Evolutionary conservation across 345 rosid genomes (phyloP).

Genomic region (Luvunga scandens): DNA sequence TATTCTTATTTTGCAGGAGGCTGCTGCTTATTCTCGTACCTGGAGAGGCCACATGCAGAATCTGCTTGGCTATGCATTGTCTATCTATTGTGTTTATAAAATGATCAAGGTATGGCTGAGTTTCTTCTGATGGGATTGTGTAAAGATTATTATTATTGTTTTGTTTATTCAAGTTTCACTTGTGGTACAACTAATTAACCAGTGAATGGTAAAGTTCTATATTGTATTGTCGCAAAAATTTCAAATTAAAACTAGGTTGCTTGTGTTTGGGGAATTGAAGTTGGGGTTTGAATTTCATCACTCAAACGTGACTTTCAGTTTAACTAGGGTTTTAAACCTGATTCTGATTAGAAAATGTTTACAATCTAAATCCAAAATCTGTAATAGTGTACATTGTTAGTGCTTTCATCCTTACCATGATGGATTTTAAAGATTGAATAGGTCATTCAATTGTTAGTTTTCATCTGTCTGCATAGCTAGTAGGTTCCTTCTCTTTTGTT

Average conservation of each 20-base stretch:
- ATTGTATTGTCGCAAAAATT: not conserved
- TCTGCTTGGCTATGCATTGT: conserved; percentile 94
- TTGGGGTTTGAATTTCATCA: not conserved
- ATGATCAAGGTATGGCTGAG: conserved; percentile 76
- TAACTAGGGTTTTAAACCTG: not conserved
- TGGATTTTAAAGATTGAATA: not conserved
- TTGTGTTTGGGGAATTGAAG: not conserved
- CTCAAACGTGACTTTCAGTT: not conserved
- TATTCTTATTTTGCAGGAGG: conserved; percentile 57
- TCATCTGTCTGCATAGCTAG: not conserved
- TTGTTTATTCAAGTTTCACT: not conserved
- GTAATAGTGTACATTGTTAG: not conserved
- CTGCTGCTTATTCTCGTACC: conserved; percentile 91
- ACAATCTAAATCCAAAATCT: not conserved
- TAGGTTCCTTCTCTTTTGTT: not conserved
- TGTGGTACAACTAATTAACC: not conserved
- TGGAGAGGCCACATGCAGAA: conserved; percentile 98
- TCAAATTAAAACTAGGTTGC: not conserved
- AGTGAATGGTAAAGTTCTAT: not conserved
- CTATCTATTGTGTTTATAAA: conserved; percentile 91
- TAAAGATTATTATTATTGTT: not conserved
- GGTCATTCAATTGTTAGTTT: not conserved
- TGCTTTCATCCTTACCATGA: not conserved
- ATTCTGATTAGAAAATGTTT: not conserved
- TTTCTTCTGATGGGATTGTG: conserved; percentile 9